phyloP scores from a whole-genome alignment of 352 stramenopile genomes.

The Pythium sp. region DNA sequence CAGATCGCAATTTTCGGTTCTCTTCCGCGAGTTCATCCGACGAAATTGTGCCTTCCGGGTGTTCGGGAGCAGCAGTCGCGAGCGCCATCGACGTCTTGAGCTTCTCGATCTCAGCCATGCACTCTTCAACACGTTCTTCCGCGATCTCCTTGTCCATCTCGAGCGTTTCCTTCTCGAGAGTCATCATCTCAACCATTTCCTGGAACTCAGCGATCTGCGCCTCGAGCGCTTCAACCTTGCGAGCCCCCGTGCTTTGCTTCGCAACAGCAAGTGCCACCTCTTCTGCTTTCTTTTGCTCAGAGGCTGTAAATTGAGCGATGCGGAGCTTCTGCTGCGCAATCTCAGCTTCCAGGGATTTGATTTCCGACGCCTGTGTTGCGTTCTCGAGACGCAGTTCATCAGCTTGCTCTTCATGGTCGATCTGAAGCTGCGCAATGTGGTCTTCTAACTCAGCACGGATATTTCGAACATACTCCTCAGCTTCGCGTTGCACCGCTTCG shows the following conservation, averaged over 20 bases:
- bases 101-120: constrained; percentile 69
- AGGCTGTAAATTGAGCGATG: constrained; percentile 59
- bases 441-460: constrained; percentile 69
- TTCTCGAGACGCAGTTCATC: constrained; percentile 61
- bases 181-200: constrained; percentile 84
- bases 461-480: constrained; percentile 52
- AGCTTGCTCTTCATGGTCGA: constrained; percentile 49
- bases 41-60: constrained; percentile 22
- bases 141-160: constrained; percentile 90
- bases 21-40: constrained; percentile 60
- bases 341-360: constrained; percentile 65
- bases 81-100: constrained; percentile 64
- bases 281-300: constrained; percentile 76
- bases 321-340: constrained; percentile 65
- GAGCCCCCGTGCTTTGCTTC: constrained; percentile 61
- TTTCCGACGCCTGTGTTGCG: constrained; percentile 50
- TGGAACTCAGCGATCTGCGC: constrained; percentile 69
- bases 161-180: constrained; percentile 84
- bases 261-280: constrained; percentile 69
- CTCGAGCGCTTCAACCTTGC: constrained; percentile 68
- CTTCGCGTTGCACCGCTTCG: constrained; percentile 47
- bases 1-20: constrained; percentile 79
- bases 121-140: constrained; percentile 76
- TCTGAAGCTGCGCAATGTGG: constrained; percentile 48
- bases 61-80: constrained; percentile 39